Conservation (phyloP, 179 eudicot species). For the Silene vulgaris region DNA sequence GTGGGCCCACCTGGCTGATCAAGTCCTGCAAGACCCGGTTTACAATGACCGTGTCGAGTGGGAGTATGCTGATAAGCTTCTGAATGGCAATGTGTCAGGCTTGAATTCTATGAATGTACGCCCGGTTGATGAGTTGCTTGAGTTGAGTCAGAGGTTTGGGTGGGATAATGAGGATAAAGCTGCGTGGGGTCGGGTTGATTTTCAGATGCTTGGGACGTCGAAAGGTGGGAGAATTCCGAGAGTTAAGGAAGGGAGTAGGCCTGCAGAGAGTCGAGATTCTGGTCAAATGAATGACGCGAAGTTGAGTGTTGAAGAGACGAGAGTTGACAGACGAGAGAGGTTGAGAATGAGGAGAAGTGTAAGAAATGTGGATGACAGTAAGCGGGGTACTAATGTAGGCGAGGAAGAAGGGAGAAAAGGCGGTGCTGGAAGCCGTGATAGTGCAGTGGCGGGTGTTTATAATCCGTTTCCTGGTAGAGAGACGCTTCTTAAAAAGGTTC, state of each 20-base stretch:
- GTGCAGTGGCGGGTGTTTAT: conserved; percentile 10
- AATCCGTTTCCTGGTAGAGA: conserved; percentile 47
- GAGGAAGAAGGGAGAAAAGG: neutral
- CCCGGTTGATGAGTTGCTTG: conserved; percentile 46
- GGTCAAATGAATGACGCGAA: neutral
- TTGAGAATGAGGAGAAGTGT: conserved; percentile 29
- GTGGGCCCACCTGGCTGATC: conserved; percentile 61
- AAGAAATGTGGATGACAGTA: neutral
- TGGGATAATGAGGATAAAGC: conserved; percentile 74
- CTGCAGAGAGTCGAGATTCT: neutral
- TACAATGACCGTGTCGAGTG: conserved; percentile 78
- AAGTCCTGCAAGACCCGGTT: conserved; percentile 65
- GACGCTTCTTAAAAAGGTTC: conserved; percentile 27
- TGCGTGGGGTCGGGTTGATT: conserved; percentile 61
- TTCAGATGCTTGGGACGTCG: conserved; percentile 67
- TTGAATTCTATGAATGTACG: conserved; percentile 15
- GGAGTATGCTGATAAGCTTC: conserved; percentile 59
- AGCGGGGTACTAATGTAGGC: neutral
- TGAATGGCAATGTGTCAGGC: conserved; percentile 37
- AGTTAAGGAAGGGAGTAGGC: conserved; percentile 12
- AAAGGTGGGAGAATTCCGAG: conserved; percentile 70
- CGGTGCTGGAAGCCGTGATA: conserved; percentile 6
- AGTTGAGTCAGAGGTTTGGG: conserved; percentile 62
- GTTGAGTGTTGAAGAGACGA: conserved; percentile 12
- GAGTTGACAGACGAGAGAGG: conserved; percentile 33